These are phyloP conservation scores for Geranomyces michiganensis DNA, from an alignment of 192 early-diverging fungal species.

Conservation along the genomic window DNA sequence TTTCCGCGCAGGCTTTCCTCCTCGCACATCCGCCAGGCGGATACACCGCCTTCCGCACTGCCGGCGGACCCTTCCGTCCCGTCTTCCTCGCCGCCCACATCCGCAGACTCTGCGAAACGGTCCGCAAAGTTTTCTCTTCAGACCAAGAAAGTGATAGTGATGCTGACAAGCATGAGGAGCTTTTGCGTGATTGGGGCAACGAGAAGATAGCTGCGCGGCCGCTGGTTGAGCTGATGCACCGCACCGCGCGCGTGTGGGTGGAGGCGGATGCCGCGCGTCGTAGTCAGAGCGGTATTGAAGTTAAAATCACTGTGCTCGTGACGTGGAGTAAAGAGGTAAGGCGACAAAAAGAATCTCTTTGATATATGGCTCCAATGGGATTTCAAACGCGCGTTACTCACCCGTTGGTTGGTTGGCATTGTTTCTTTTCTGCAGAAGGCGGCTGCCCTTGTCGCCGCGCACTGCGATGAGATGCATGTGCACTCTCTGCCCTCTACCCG, in stretches of 20 bases:
- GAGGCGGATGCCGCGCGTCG: neutral
- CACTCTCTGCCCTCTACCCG: neutral
- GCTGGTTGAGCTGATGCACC: neutral
- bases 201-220: neutral
- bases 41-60: conserved; percentile 11
- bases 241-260: neutral
- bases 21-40: conserved; percentile 10
- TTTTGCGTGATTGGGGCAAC: neutral
- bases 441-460: neutral
- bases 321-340: neutral
- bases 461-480: neutral
- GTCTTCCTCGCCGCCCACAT: neutral
- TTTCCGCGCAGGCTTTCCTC: conserved; percentile 4
- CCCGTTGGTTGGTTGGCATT: too few relatives aligned
- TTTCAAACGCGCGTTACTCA: too few relatives aligned
- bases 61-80: neutral
- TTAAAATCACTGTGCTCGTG: neutral
- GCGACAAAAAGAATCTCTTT: too few relatives aligned
- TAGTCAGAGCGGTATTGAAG: neutral
- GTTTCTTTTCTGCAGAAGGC: neutral
- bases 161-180: neutral
- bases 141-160: neutral
- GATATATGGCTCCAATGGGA: too few relatives aligned
- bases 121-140: neutral
- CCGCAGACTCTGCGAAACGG: conserved; percentile 5